A percentile compares a stretch with the other conserved stretches of the same genome.
Conservation (phyloP, 225 moss, liverwort and hornwort genomes). For the Marchantia paleacea region DNA sequence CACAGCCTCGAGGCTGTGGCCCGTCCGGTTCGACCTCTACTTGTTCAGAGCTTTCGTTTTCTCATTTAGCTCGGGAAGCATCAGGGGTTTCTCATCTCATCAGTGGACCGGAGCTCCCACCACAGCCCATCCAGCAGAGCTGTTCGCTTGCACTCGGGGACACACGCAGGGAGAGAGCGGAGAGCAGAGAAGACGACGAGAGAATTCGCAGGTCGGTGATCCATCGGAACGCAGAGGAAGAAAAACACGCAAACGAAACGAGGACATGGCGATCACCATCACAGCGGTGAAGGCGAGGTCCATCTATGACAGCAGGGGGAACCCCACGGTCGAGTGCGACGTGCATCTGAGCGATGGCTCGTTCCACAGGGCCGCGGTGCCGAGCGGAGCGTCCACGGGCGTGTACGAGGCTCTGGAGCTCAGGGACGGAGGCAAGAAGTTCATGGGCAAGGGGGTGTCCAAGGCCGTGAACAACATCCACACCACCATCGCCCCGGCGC, state of each 20-base stretch:
- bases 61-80: background rate
- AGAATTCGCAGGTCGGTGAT: no score
- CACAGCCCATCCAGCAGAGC: background rate
- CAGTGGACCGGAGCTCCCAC: background rate
- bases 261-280: constrained; percentile 43
- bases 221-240: background rate
- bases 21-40: background rate
- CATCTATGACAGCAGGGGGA: constrained; percentile 83
- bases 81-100: background rate
- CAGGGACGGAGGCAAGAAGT: constrained; percentile 76
- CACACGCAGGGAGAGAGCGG: background rate
- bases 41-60: background rate
- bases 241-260: background rate
- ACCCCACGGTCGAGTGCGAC: constrained; percentile 84
- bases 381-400: constrained; percentile 91
- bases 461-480: constrained; percentile 81
- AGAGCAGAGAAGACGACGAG: background rate
- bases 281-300: constrained; percentile 54
- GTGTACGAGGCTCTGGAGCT: constrained; percentile 55
- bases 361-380: constrained; percentile 74
- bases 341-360: constrained; percentile 65
- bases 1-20: background rate
- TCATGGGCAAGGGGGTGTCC: constrained; percentile 80
- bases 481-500: constrained; percentile 61
- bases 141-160: background rate